Conservation (phyloP, 2,329 filamentous ascomycete species). For the Diaporthe australafricana region DNA sequence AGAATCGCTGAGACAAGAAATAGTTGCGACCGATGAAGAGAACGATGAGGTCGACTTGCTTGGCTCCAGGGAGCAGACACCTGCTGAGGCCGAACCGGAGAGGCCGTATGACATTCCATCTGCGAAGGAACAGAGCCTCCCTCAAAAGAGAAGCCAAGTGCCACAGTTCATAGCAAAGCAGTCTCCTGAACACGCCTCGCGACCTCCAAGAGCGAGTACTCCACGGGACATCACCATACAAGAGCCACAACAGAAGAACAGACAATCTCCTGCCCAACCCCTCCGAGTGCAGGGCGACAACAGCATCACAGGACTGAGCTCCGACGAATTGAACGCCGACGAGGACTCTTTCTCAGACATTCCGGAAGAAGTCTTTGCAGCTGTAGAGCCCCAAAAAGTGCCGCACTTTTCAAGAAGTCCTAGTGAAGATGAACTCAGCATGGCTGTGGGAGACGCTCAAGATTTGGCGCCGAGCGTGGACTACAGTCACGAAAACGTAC, state of each 20-base stretch:
- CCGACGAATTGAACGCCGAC: constrained; percentile 52
- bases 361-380: constrained; percentile 61
- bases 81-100: constrained; percentile 1
- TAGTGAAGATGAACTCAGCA: constrained; percentile 44
- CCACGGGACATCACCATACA: not conserved
- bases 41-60: constrained; percentile 33
- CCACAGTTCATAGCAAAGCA: not conserved
- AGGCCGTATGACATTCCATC: not conserved
- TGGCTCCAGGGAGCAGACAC: constrained; percentile 27
- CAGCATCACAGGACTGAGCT: not conserved
- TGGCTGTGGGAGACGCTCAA: constrained; percentile 40
- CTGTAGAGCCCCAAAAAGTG: constrained; percentile 48
- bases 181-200: not conserved
- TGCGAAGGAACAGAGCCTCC: not conserved
- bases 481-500: not conserved
- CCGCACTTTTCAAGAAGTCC: constrained; percentile 12
- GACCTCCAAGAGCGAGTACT: not conserved
- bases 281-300: not conserved
- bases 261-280: not conserved
- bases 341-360: constrained; percentile 71
- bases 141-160: not conserved
- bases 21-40: constrained; percentile 41
- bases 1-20: constrained; percentile 59
- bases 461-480: not conserved
- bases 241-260: not conserved